Evolutionary conservation across 352 stramenopile genomes (phyloP).

Genomic region (Halophytophthora batemanensis): DNA sequence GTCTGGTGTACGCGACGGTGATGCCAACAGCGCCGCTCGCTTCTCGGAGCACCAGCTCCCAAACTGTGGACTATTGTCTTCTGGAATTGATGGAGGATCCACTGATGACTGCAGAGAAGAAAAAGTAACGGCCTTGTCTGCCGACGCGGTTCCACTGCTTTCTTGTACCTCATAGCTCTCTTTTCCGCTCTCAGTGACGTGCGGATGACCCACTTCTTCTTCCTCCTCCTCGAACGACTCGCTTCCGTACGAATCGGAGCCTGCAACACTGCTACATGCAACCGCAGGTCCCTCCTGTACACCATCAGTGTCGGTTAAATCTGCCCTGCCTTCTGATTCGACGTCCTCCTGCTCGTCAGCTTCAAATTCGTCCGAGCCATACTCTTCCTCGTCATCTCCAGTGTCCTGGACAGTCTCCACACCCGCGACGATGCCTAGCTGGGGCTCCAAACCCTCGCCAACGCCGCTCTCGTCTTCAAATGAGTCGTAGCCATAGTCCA

Average conservation of each 20-base stretch:
- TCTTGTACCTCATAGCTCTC: neutral
- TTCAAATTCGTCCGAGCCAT: neutral
- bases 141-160: neutral
- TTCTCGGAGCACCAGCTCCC: neutral
- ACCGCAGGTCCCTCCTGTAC: too few species aligned
- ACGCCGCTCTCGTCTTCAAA: constrained; percentile 6
- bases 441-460: neutral
- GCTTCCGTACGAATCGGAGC: neutral
- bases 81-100: too few species aligned
- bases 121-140: neutral
- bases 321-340: neutral
- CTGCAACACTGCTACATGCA: too few species aligned
- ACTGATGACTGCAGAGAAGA: neutral
- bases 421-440: neutral
- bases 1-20: neutral
- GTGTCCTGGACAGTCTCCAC: neutral
- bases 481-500: constrained; percentile 3
- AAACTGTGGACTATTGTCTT: neutral
- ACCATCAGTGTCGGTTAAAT: neutral
- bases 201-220: constrained; percentile 7
- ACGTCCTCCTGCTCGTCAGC: neutral
- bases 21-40: neutral
- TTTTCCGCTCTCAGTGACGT: neutral
- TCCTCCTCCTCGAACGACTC: neutral
- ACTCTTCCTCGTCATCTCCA: neutral